Evolutionary conservation across 192 early-diverging fungal species (phyloP).

Genomic region (Lunasporangiospora selenospora): DNA sequence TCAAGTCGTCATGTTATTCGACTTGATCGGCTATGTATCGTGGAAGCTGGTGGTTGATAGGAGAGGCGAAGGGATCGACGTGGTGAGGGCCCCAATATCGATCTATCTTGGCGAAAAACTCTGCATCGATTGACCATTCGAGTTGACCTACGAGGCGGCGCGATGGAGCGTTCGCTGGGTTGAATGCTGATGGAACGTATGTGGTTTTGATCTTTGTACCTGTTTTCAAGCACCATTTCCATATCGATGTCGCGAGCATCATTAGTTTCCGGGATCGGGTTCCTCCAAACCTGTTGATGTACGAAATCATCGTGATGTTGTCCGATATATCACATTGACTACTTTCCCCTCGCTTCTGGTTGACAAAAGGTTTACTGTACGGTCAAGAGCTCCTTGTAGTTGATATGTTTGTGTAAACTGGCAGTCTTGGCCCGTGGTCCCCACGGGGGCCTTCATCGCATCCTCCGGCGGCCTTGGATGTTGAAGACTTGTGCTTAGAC

Average conservation of each 20-base stretch:
- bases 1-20: no score
- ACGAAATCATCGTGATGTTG: conserved; percentile 18
- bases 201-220: conserved; percentile 23
- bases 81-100: conserved; percentile 22
- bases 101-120: conserved; percentile 12
- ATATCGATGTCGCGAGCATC: conserved; percentile 16
- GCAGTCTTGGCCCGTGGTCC: no score
- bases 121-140: conserved; percentile 15
- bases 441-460: no score
- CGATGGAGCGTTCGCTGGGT: conserved; percentile 33
- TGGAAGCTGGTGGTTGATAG: conserved; percentile 3
- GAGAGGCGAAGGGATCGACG: conserved; percentile 34
- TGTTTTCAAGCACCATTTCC: conserved; percentile 20
- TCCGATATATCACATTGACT: no score
- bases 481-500: no score
- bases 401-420: no score
- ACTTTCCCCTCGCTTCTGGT: no score
- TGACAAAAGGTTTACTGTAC: no score
- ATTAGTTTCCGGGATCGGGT: conserved; percentile 8
- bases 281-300: conserved; percentile 20
- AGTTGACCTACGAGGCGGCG: conserved; percentile 14
- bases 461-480: no score
- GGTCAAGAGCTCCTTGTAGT: no score
- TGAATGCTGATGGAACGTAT: conserved; percentile 29
- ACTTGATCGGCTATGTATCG: no score